Evolutionary conservation across 2,329 filamentous ascomycete genomes (phyloP).

Genomic region (Cryphonectria japonica): DNA sequence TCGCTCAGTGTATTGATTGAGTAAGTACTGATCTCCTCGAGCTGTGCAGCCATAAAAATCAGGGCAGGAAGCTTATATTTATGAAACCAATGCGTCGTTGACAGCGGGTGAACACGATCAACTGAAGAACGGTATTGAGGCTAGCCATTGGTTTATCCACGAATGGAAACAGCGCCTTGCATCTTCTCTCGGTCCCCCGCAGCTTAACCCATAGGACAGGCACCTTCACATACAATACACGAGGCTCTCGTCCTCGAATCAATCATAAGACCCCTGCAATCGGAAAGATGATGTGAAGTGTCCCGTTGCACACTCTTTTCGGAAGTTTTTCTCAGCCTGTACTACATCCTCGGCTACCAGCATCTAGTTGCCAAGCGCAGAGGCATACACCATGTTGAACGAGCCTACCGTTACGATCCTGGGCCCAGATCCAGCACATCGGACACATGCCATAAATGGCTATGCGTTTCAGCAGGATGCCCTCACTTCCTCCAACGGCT

Average conservation of each 20-base stretch:
- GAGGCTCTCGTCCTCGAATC: not conserved
- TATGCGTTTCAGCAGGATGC: conserved; percentile 54
- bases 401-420: conserved; percentile 40
- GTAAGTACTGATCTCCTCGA: not conserved
- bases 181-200: not conserved
- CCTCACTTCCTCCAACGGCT: conserved; percentile 50
- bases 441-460: conserved; percentile 47
- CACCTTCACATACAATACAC: not conserved
- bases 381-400: conserved; percentile 31
- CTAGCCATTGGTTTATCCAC: conserved; percentile 4
- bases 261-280: not conserved
- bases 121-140: not conserved
- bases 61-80: not conserved
- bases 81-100: not conserved
- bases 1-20: not conserved
- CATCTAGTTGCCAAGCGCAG: not conserved
- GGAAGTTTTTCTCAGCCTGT: not conserved
- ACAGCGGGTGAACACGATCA: not conserved
- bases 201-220: not conserved
- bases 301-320: not conserved
- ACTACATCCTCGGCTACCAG: not conserved
- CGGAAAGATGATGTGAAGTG: not conserved
- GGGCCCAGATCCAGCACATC: conserved; percentile 42
- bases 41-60: not conserved
- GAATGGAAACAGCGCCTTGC: conserved; percentile 1